A percentile compares a stretch with the other conserved stretches of the same genome.
Conservation (phyloP, 1,139 yeast species). For the Blastobotrys raffinosifermentans region DNA sequence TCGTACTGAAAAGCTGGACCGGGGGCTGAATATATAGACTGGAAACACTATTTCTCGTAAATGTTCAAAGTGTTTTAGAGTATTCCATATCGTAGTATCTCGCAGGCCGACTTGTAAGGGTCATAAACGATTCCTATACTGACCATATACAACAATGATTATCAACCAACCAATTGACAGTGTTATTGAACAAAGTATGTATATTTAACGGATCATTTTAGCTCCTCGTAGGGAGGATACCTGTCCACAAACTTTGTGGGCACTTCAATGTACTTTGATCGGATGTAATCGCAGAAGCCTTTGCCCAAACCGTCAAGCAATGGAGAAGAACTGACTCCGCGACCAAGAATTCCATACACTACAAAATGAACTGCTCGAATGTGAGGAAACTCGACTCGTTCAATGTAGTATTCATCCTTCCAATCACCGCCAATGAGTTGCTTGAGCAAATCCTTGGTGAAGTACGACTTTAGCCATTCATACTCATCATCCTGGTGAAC, state of each 20-base stretch:
- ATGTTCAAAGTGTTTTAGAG: no score
- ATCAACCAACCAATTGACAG: no score
- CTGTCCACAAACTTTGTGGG: conserved; percentile 5
- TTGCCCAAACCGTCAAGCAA: conserved; percentile 5
- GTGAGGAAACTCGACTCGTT: conserved; percentile 5
- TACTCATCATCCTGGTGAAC: conserved; percentile 7
- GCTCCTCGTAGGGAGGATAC: background rate
- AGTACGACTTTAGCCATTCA: conserved; percentile 5
- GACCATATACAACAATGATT: no score
- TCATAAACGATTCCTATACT: no score
- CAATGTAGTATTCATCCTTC: conserved; percentile 6
- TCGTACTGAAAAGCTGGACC: no score
- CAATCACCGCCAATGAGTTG: conserved; percentile 6
- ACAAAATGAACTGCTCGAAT: conserved; percentile 5
- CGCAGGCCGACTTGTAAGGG: no score
- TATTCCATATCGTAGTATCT: no score
- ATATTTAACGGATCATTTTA: no score
- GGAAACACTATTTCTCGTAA: no score
- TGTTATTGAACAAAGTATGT: no score
- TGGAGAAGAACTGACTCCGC: conserved; percentile 5
- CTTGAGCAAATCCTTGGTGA: conserved; percentile 2
- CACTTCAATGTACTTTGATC: conserved; percentile 4
- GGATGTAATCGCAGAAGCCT: conserved; percentile 7
- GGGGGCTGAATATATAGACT: no score
- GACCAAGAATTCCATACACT: conserved; percentile 6